A percentile compares a stretch with the other conserved stretches of the same genome.
Conservation (phyloP, 441 rosid genomes). For the Corymbia calophylla region DNA sequence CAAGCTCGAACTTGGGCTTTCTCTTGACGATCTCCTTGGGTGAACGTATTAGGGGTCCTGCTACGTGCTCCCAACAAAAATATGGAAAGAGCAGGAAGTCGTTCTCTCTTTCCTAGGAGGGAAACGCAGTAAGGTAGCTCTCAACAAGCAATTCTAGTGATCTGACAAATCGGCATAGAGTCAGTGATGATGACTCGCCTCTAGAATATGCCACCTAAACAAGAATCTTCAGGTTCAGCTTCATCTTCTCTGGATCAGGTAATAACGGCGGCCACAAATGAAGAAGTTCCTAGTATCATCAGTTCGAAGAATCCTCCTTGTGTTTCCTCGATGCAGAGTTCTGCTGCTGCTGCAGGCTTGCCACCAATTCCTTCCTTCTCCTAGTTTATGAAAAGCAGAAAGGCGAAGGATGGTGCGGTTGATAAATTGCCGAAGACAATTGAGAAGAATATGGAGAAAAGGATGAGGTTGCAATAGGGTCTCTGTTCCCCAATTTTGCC, state of each 20-base stretch:
- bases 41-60: too few species aligned
- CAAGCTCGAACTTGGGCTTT: too few species aligned
- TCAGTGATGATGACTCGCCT: not conserved
- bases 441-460: constrained; percentile 36
- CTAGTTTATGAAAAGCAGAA: constrained; percentile 54
- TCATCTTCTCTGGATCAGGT: constrained; percentile 5
- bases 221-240: constrained; percentile 10
- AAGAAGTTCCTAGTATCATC: not conserved
- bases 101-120: constrained; percentile 77
- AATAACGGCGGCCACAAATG: constrained; percentile 8
- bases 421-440: constrained; percentile 16
- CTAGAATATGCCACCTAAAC: constrained; percentile 3
- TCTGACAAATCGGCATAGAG: constrained; percentile 30
- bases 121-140: constrained; percentile 74
- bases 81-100: constrained; percentile 84
- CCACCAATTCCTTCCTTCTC: constrained; percentile 66
- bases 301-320: not conserved
- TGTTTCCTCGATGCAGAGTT: not conserved
- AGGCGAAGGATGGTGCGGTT: constrained; percentile 12
- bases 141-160: constrained; percentile 37
- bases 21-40: too few species aligned
- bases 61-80: constrained; percentile 9
- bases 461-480: constrained; percentile 31
- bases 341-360: constrained; percentile 9
- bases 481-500: not conserved